phyloP scores from a whole-genome alignment of 495 filamentous ascomycete species.

The Saxophila tyrrhenica region DNA sequence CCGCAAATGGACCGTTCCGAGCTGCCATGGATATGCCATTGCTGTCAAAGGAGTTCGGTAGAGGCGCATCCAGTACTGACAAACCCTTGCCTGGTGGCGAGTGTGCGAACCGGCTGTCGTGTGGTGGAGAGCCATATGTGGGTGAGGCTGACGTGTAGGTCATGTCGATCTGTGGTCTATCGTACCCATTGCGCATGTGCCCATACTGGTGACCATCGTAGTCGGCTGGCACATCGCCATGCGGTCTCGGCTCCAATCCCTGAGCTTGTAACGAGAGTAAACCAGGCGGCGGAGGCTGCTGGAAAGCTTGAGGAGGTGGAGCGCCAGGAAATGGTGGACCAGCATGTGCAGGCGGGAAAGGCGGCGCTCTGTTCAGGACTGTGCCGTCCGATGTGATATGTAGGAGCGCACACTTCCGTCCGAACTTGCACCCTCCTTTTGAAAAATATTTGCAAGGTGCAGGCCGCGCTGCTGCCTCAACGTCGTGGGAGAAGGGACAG shows the following conservation, averaged over 20 bases:
- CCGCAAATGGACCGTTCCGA: slow-evolving; percentile 78
- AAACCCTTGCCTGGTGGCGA: slow-evolving; percentile 58
- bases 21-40: slow-evolving; percentile 89
- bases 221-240: slow-evolving; percentile 20
- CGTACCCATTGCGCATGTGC: slow-evolving; percentile 2
- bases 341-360: slow-evolving; percentile 26
- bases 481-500: slow-evolving; percentile 91
- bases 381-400: slow-evolving; percentile 91
- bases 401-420: slow-evolving; percentile 88
- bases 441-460: slow-evolving; percentile 96
- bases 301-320: slow-evolving; percentile 40
- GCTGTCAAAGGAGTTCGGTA: slow-evolving; percentile 93
- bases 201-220: slow-evolving; percentile 40
- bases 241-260: slow-evolving; percentile 21
- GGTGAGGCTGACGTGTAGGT: slow-evolving; percentile 56
- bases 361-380: slow-evolving; percentile 60
- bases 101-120: slow-evolving; percentile 57
- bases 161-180: slow-evolving; percentile 60
- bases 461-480: slow-evolving; percentile 64
- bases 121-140: slow-evolving; percentile 81
- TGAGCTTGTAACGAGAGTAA: slow-evolving; percentile 30
- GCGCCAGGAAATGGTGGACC: slow-evolving; percentile 26
- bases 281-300: slow-evolving; percentile 34
- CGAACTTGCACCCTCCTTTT: slow-evolving; percentile 99
- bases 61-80: slow-evolving; percentile 82